These are phyloP conservation scores for Penicillium ochrochloron DNA, from an alignment of 495 filamentous ascomycete species.

Conservation along the genomic window DNA sequence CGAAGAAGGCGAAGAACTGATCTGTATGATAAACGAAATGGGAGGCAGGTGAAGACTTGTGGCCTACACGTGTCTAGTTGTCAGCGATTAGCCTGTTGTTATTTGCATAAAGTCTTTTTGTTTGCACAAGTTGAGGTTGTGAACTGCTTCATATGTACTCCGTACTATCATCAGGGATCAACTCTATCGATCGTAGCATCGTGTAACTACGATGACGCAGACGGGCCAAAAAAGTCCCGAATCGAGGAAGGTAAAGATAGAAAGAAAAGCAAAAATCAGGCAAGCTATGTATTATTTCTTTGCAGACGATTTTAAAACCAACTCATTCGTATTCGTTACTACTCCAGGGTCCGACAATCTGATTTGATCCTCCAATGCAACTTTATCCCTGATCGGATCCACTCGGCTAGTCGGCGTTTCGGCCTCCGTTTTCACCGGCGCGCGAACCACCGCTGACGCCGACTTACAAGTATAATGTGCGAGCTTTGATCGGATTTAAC, in stretches of 20 bases:
- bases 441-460: not conserved
- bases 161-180: not conserved
- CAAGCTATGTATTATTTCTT: not conserved
- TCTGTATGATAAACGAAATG: conserved; percentile 12
- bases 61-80: not conserved
- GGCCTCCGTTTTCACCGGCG: conserved; percentile 13
- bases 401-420: conserved; percentile 20
- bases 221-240: not conserved
- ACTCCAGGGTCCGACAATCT: not conserved
- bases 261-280: not conserved
- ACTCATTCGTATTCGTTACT: not conserved
- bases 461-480: not conserved
- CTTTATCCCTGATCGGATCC: not conserved
- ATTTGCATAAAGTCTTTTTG: not conserved
- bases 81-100: not conserved
- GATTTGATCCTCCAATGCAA: not conserved
- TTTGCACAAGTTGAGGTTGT: not conserved
- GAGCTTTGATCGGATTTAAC: not conserved
- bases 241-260: not conserved
- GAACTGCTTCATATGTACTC: no score
- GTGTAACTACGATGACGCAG: not conserved
- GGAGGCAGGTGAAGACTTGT: not conserved
- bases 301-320: not conserved
- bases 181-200: not conserved
- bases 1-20: conserved; percentile 22